Conservation (phyloP, 768 basidiomycete genomes). For the Phanerochaete sordida region DNA sequence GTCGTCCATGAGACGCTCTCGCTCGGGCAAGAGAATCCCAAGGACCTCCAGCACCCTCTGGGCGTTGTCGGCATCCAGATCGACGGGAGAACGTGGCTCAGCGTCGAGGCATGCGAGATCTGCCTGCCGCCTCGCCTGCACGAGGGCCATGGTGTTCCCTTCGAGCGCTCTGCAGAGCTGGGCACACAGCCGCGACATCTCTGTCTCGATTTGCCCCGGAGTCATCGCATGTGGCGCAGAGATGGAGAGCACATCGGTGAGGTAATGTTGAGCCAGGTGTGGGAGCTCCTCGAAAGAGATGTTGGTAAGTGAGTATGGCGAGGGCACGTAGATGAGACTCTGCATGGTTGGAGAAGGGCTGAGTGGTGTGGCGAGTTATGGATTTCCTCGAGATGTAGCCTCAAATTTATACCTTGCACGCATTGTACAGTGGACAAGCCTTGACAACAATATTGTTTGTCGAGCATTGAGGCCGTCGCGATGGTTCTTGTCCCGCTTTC, state of each 20-base stretch:
- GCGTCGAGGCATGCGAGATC: neutral
- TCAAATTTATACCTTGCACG: neutral
- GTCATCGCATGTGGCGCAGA: neutral
- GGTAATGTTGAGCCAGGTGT: neutral
- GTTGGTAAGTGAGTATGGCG: conserved; percentile 5
- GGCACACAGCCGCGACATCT: neutral
- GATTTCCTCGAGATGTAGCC: no score
- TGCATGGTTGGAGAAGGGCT: neutral
- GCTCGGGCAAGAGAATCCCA: conserved; percentile 12
- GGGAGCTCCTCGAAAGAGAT: conserved; percentile 9
- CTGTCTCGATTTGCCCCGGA: neutral
- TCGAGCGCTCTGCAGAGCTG: neutral
- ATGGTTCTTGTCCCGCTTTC: neutral
- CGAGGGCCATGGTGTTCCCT: neutral
- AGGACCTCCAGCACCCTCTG: neutral
- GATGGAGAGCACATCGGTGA: neutral
- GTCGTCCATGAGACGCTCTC: conserved; percentile 8
- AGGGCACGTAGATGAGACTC: neutral
- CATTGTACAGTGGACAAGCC: neutral
- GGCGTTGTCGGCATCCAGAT: no score
- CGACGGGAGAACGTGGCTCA: neutral
- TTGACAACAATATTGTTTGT: neutral
- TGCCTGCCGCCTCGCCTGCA: neutral
- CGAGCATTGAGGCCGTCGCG: neutral
- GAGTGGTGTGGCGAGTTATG: no score